phyloP scores from a whole-genome alignment of 2,329 filamentous ascomycete genomes.

The Trichoderma simmonsii region DNA sequence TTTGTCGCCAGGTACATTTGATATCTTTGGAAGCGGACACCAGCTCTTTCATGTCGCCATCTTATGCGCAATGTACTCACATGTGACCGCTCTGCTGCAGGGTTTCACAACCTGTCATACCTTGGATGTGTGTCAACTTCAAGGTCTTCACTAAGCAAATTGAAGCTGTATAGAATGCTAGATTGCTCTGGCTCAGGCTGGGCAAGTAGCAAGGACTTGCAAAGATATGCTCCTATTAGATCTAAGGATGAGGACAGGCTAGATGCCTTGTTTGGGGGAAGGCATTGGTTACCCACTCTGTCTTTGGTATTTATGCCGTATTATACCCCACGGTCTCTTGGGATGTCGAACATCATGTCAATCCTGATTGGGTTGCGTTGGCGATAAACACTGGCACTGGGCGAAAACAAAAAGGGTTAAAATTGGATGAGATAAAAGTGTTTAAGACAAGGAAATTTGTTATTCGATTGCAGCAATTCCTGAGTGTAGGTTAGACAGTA shows the following conservation, averaged over 20 bases:
- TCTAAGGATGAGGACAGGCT: background rate
- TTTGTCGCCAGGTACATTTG: background rate
- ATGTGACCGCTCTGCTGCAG: background rate
- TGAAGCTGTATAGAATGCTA: background rate
- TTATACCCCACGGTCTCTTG: background rate
- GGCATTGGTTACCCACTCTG: background rate
- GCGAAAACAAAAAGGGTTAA: no score
- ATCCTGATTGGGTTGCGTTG: no score
- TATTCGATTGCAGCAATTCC: no score
- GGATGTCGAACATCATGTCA: background rate
- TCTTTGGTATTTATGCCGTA: background rate
- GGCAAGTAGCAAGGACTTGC: background rate
- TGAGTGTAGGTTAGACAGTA: no score
- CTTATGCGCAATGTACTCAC: conserved; percentile 3
- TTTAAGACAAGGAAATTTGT: no score
- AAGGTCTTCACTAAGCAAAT: background rate
- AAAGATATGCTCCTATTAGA: background rate
- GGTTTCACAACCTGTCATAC: conserved; percentile 2
- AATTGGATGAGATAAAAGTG: no score
- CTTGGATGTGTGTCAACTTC: background rate
- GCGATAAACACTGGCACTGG: no score
- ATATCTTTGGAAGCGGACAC: background rate
- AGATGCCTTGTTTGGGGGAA: background rate
- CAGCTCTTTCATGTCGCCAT: conserved; percentile 7
- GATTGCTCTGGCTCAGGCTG: background rate